Evolutionary conservation across 2,329 filamentous ascomycete species (phyloP), one percentile per base, ranked within the genome.

Genomic region (Plenodomus tracheiphilus): DNA sequence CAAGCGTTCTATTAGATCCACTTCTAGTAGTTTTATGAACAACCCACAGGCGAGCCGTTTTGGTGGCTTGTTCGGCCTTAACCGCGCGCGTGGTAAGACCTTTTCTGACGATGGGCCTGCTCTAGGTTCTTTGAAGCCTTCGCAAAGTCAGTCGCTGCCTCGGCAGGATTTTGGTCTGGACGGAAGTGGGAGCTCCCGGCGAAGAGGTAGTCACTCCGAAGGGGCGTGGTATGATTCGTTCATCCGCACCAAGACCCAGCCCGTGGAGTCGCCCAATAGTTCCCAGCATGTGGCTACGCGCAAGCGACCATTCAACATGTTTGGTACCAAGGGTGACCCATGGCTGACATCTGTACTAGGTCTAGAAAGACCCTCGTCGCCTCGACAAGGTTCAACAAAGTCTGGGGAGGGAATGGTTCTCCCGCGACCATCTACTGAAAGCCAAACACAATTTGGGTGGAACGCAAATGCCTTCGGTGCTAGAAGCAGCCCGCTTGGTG

Each of bases 121-220:
- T 1, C 72, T 91, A 7, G 89, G 89, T 1, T 85, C 81, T 17
- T 75, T 92, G 13, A 89, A 89, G 64, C 74, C 82, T 22, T 81
- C 83, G 0, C 88, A 93, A 66, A 91, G 88, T 61, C 88, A 90
- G 64, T 93, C 89, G 0, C 84, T 94, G 57, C 89, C 89, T 5
- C 76, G 82, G 30, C 79, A 84, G 36, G 78, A 79, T 21, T 69
- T 69, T 40, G 70, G 56, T 5, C 66, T 78, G 35, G 81, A 83
- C 56, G 73, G 78, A 3, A 75, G 76, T 37, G 77, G 76, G 9
- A 71, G 73, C 19, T 75, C 77, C 46, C 76, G 78, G 46, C 77
- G 84, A 19, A 52, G 88, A 82, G 59, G 87, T 80, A 64, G 75
- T 65, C 54, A 72, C 73, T 68, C 77, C 64, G 53, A 83, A 68